Conservation (phyloP, 2,329 filamentous ascomycete species). For the Pyrenophora teres region DNA sequence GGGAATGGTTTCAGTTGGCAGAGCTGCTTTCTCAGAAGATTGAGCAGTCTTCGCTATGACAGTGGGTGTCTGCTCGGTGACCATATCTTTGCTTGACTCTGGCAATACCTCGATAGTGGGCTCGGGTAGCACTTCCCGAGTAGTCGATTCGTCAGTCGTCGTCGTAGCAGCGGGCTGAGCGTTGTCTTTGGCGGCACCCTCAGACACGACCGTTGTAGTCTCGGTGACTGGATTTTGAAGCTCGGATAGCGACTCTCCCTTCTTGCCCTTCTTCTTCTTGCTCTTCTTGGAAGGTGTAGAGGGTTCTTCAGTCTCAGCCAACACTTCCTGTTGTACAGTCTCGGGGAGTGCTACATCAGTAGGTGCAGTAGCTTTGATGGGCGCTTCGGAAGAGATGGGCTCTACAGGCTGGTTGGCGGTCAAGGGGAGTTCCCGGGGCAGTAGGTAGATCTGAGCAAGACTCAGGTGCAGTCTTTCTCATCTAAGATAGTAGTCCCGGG, state of each 20-base stretch:
- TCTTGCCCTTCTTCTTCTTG: conserved; percentile 39
- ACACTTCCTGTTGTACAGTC: neutral
- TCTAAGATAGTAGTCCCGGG: neutral
- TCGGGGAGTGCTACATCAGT: conserved; percentile 2
- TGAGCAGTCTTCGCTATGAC: neutral
- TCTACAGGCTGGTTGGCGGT: neutral
- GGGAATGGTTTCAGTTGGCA: neutral
- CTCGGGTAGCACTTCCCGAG: neutral
- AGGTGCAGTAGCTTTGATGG: neutral
- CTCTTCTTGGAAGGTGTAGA: conserved; percentile 27
- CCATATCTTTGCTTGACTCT: neutral
- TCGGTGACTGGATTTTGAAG: conserved; percentile 23
- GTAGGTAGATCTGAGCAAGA: neutral
- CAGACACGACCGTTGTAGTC: conserved; percentile 2
- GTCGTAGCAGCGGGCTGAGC: neutral
- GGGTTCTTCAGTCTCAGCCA: neutral
- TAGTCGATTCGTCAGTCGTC: conserved; percentile 1
- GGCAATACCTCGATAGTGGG: neutral
- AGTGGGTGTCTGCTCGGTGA: neutral
- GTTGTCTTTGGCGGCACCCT: neutral
- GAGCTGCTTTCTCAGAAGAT: neutral
- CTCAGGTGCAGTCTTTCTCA: conserved; percentile 2
- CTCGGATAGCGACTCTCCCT: conserved; percentile 24
- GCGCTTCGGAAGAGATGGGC: neutral
- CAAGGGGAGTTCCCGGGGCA: neutral